These are phyloP conservation scores for Arachnopeziza araneosa DNA, from an alignment of 2,329 filamentous ascomycete genomes.

Conservation along the genomic window DNA sequence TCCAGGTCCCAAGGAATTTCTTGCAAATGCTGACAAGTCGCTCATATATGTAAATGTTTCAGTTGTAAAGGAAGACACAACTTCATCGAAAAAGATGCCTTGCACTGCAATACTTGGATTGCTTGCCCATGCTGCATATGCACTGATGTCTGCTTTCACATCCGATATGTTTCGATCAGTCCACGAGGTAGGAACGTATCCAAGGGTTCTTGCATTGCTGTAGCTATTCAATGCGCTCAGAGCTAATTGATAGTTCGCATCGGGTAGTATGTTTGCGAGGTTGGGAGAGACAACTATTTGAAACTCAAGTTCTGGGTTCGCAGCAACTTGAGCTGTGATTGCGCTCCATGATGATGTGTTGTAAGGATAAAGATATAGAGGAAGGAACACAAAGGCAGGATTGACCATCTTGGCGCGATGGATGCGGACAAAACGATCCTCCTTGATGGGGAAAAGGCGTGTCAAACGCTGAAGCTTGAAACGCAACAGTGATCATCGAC, in stretches of 20 bases:
- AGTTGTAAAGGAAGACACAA: slow-evolving; percentile 7
- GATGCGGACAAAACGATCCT: background rate
- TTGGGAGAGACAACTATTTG: slow-evolving; percentile 21
- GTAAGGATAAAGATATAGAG: slow-evolving; percentile 22
- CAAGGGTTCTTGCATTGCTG: slow-evolving; percentile 32
- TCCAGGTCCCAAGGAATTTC: slow-evolving; percentile 12
- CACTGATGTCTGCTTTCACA: slow-evolving; percentile 33
- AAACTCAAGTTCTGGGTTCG: slow-evolving; percentile 18
- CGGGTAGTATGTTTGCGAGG: slow-evolving; percentile 14
- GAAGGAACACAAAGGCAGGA: slow-evolving; percentile 9
- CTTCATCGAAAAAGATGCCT: slow-evolving; percentile 23
- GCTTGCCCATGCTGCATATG: slow-evolving; percentile 33
- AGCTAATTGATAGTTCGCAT: slow-evolving; percentile 18
- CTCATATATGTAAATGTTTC: slow-evolving; percentile 17
- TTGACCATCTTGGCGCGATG: slow-evolving; percentile 14
- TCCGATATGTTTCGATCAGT: slow-evolving; percentile 27
- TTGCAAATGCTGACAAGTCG: slow-evolving; percentile 15
- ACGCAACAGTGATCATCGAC: background rate
- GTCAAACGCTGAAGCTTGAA: background rate
- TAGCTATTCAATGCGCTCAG: slow-evolving; percentile 17
- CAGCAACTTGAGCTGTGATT: slow-evolving; percentile 13
- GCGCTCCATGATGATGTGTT: slow-evolving; percentile 19
- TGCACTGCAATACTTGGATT: slow-evolving; percentile 17
- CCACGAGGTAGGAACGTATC: slow-evolving; percentile 37
- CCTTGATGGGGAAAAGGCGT: background rate